phyloP scores from a whole-genome alignment of 2,329 filamentous ascomycete species.

The Cytospora mali region DNA sequence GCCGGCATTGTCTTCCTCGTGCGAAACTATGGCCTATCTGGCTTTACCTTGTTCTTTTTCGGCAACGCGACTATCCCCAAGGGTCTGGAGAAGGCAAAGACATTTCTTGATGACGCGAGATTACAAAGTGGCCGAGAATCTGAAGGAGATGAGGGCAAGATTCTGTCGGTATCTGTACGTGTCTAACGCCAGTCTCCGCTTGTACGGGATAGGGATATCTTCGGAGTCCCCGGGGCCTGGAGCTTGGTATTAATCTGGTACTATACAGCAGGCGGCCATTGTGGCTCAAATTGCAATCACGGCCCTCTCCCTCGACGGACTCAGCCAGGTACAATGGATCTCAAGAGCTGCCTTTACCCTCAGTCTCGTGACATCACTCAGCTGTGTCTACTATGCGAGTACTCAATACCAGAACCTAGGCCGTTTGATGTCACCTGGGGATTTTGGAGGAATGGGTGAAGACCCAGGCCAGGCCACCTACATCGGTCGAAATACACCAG shows the following conservation, averaged over 20 bases:
- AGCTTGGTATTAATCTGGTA: no score
- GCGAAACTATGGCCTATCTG: neutral
- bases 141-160: neutral
- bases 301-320: neutral
- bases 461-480: no score
- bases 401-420: neutral
- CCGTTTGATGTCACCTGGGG: neutral
- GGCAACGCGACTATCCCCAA: neutral
- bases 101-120: neutral
- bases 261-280: neutral
- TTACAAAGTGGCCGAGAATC: neutral
- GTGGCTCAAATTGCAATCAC: neutral
- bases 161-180: neutral
- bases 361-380: neutral
- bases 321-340: neutral
- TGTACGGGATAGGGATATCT: no score
- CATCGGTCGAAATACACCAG: no score
- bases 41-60: neutral
- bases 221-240: no score
- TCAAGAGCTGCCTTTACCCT: neutral
- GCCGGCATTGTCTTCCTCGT: no score
- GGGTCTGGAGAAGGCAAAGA: neutral
- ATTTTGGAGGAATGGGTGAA: neutral
- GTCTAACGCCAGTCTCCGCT: neutral
- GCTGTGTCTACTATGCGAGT: neutral